Conservation (phyloP, 352 stramenopile species). For the Globisporangium middletonii region DNA sequence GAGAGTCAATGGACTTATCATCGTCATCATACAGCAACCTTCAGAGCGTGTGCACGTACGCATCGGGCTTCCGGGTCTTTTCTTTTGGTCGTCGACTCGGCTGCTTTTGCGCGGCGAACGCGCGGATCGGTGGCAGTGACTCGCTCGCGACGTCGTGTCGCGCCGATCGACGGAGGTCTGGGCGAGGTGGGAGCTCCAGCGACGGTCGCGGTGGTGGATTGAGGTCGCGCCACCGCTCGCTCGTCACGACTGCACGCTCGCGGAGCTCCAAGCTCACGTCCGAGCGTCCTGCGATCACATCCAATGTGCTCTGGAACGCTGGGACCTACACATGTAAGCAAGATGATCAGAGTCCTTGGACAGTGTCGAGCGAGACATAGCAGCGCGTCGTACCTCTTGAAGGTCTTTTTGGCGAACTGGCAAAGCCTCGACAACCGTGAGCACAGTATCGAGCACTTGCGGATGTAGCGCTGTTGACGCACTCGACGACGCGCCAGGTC, state of each 20-base stretch:
- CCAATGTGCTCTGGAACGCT: constrained; percentile 26
- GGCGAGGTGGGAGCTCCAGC: constrained; percentile 9
- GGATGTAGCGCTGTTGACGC: constrained; percentile 25
- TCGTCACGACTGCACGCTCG: constrained; percentile 31
- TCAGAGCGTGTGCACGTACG: constrained; percentile 20
- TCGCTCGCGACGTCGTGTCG: constrained; percentile 6
- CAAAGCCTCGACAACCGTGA: constrained; percentile 44
- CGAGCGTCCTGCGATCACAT: constrained; percentile 25
- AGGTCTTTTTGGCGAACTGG: constrained; percentile 64
- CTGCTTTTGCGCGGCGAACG: constrained; percentile 36
- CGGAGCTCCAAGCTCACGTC: constrained; percentile 28
- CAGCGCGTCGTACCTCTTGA: constrained; percentile 26
- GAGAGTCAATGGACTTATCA: too few relatives aligned
- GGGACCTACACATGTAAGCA: constrained; percentile 17
- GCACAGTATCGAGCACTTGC: constrained; percentile 60
- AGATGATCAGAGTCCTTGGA: neutral
- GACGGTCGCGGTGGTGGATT: constrained; percentile 24
- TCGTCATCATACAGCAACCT: too few relatives aligned
- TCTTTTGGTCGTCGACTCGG: constrained; percentile 23
- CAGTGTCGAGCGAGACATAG: neutral
- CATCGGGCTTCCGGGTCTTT: constrained; percentile 37
- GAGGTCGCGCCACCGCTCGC: constrained; percentile 33
- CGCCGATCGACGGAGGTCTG: constrained; percentile 6
- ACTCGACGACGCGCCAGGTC: constrained; percentile 3
- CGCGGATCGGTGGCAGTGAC: constrained; percentile 32